A percentile compares a stretch with the other conserved stretches of the same genome.
These are phyloP conservation scores for Schwanniomyces etchellsii DNA, from an alignment of 1,139 yeast genomes.

Conservation along the genomic window DNA sequence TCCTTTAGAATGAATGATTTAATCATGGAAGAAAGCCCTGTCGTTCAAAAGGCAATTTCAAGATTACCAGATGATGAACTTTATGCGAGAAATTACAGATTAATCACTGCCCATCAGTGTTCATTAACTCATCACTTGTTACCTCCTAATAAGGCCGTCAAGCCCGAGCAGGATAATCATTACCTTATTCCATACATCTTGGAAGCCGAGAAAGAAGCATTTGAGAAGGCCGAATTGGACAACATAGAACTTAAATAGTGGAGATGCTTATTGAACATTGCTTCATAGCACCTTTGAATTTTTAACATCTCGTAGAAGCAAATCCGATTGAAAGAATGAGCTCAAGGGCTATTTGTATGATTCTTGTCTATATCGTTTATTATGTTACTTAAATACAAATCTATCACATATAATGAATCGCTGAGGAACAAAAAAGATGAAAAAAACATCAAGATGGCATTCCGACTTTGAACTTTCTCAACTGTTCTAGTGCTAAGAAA, in stretches of 20 bases:
- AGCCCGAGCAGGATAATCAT: conserved; percentile 78
- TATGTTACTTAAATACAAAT: too few species aligned
- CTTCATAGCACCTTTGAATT: too few species aligned
- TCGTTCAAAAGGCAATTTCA: conserved; percentile 77
- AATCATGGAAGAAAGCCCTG: conserved; percentile 79
- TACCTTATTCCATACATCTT: conserved; percentile 84
- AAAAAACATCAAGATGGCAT: conserved; percentile 17
- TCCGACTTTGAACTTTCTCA: conserved; percentile 55
- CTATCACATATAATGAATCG: too few species aligned
- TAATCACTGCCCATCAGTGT: conserved; percentile 86
- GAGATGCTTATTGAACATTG: too few species aligned
- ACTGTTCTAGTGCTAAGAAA: conserved; percentile 73
- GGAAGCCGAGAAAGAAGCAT: conserved; percentile 90
- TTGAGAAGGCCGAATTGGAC: conserved; percentile 85
- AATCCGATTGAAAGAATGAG: too few species aligned
- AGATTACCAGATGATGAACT: conserved; percentile 82
- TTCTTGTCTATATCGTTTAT: too few species aligned
- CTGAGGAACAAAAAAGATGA: too few species aligned
- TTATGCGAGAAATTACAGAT: conserved; percentile 89
- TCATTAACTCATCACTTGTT: conserved; percentile 79
- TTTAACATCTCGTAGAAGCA: too few species aligned
- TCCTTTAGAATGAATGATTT: conserved; percentile 67
- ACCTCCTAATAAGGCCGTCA: conserved; percentile 73
- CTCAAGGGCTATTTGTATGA: too few species aligned
- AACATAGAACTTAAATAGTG: conserved; percentile 49